Evolutionary conservation across 768 basidiomycete species (phyloP).

Genomic region (Sarcomyxa edulis): DNA sequence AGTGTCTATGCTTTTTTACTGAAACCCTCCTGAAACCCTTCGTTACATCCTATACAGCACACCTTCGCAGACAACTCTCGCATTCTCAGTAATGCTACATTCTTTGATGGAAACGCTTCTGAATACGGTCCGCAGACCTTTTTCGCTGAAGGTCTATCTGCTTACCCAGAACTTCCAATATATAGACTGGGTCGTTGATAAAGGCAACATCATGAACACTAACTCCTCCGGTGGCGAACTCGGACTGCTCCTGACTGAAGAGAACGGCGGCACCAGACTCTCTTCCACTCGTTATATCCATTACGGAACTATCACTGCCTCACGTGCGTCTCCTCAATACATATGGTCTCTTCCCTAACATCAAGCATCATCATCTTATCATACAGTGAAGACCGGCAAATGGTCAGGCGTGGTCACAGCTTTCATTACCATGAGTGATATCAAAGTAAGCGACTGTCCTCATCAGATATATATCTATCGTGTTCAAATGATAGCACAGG

Average conservation of each 20-base stretch:
- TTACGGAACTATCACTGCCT: slow-evolving; percentile 72
- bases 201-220: slow-evolving; percentile 61
- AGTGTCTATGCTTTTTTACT: slow-evolving; percentile 17
- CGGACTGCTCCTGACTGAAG: slow-evolving; percentile 60
- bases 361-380: not conserved
- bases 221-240: slow-evolving; percentile 61
- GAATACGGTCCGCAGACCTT: slow-evolving; percentile 44
- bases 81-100: slow-evolving; percentile 58
- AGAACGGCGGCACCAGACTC: slow-evolving; percentile 71
- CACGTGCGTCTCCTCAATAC: slow-evolving; percentile 38
- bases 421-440: slow-evolving; percentile 78
- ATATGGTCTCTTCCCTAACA: no score
- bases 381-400: slow-evolving; percentile 67
- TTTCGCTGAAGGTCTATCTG: not conserved
- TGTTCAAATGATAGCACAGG: no score
- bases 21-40: slow-evolving; percentile 4
- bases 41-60: slow-evolving; percentile 32
- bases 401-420: slow-evolving; percentile 83
- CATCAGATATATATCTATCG: no score
- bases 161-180: not conserved
- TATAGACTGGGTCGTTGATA: slow-evolving; percentile 67
- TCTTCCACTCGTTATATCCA: slow-evolving; percentile 79
- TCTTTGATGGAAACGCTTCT: slow-evolving; percentile 71
- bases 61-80: slow-evolving; percentile 62
- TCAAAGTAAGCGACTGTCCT: no score